These are phyloP conservation scores for Lyophyllum atratum DNA, from an alignment of 768 basidiomycete species.

Conservation along the genomic window DNA sequence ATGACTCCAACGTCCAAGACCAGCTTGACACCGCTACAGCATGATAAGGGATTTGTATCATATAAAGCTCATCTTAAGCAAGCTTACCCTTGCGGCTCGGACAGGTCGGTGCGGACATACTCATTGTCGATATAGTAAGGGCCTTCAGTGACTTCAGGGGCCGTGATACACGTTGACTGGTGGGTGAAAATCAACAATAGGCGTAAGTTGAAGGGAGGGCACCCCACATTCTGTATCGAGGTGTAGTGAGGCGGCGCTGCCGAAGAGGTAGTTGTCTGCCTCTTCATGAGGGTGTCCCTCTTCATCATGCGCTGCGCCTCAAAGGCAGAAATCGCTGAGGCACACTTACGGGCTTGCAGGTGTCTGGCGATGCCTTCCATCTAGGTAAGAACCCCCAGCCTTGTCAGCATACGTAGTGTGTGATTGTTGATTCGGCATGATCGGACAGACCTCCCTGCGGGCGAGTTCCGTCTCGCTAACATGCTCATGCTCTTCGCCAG, in stretches of 20 bases:
- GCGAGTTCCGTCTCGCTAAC: neutral
- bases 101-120: constrained; percentile 24
- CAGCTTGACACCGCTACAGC: constrained; percentile 30
- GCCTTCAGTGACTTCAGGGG: constrained; percentile 12
- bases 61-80: neutral
- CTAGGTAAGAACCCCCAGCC: too few relatives aligned
- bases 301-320: constrained; percentile 3
- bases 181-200: too few relatives aligned
- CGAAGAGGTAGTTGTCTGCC: constrained; percentile 8
- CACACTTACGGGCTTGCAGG: constrained; percentile 7
- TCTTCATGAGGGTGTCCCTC: constrained; percentile 2
- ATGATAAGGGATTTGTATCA: neutral
- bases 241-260: constrained; percentile 6
- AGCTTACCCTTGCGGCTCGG: constrained; percentile 25
- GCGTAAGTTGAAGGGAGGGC: too few relatives aligned
- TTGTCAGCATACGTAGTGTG: neutral
- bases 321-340: constrained; percentile 4
- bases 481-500: constrained; percentile 5
- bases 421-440: neutral
- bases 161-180: constrained; percentile 3
- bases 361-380: neutral
- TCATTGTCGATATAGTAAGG: constrained; percentile 30
- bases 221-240: constrained; percentile 7
- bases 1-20: constrained; percentile 38
- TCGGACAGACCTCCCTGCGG: neutral